A percentile compares a stretch with the other conserved stretches of the same genome.
Evolutionary conservation across 2,329 filamentous ascomycete genomes (phyloP).

Genomic region (Fusarium subtropicale): DNA sequence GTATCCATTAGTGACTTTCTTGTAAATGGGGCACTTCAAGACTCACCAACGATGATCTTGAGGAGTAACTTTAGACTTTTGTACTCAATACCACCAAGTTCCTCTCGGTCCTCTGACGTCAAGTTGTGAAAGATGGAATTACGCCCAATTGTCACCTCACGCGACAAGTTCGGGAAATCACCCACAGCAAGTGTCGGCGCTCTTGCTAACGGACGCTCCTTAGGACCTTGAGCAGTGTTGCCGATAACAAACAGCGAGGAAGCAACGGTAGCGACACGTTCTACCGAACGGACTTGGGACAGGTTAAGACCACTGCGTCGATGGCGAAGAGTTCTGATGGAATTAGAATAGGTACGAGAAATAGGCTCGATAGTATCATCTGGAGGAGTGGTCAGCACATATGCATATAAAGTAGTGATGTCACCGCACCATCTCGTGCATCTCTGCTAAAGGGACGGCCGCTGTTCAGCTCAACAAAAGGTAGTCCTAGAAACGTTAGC

Average conservation of each 20-base stretch:
- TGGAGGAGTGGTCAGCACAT: constrained; percentile 11
- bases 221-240: constrained; percentile 28
- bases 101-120: constrained; percentile 55
- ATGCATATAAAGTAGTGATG: background rate
- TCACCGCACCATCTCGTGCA: constrained; percentile 22
- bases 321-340: constrained; percentile 37
- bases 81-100: constrained; percentile 65
- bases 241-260: constrained; percentile 57
- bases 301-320: constrained; percentile 44
- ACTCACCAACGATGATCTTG: constrained; percentile 57
- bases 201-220: constrained; percentile 24
- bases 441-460: constrained; percentile 40
- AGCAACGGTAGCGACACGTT: constrained; percentile 50
- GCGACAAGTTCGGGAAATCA: constrained; percentile 56
- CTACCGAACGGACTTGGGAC: constrained; percentile 52
- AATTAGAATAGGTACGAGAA: constrained; percentile 25
- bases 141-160: constrained; percentile 57
- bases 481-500: constrained; percentile 40
- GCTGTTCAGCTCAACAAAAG: constrained; percentile 45
- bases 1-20: background rate
- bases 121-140: constrained; percentile 61
- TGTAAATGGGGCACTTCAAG: rapidly evolving
- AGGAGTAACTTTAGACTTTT: constrained; percentile 61
- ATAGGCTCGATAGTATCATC: constrained; percentile 38
- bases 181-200: constrained; percentile 35